Conservation (phyloP, 2,329 filamentous ascomycete species). For the Penicillium hordei region DNA sequence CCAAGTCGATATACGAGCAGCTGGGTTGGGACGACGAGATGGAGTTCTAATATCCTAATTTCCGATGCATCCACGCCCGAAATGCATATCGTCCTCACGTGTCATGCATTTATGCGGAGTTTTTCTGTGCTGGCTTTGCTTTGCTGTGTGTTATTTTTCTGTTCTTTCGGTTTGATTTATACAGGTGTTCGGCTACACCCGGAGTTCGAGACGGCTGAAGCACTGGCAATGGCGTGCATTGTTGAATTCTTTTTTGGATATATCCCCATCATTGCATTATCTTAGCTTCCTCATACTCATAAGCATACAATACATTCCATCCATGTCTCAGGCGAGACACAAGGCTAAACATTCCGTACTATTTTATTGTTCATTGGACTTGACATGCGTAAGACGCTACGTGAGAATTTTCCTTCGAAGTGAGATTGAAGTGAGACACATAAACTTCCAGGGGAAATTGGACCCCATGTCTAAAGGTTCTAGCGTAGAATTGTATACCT, state of each 20-base stretch:
- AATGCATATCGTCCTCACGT: neutral
- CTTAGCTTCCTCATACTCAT: neutral
- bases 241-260: conserved; percentile 2
- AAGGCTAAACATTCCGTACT: neutral
- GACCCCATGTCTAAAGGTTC: neutral
- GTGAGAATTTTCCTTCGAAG: no score
- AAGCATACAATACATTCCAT: neutral
- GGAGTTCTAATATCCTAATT: conserved; percentile 17
- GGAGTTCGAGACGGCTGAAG: neutral
- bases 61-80: neutral
- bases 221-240: conserved; percentile 4
- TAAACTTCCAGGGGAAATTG: neutral
- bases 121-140: neutral
- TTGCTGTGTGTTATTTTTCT: neutral
- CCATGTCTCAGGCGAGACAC: neutral
- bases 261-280: conserved; percentile 5
- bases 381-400: neutral
- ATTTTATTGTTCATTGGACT: neutral
- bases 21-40: conserved; percentile 47
- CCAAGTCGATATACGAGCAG: conserved; percentile 44
- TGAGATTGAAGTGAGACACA: neutral
- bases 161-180: neutral
- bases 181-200: neutral
- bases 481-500: neutral
- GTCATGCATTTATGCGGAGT: conserved; percentile 1